Base-by-base conservation (phyloP, 2,329 filamentous ascomycete species). In the Botrytis hyacinthi region DNA sequence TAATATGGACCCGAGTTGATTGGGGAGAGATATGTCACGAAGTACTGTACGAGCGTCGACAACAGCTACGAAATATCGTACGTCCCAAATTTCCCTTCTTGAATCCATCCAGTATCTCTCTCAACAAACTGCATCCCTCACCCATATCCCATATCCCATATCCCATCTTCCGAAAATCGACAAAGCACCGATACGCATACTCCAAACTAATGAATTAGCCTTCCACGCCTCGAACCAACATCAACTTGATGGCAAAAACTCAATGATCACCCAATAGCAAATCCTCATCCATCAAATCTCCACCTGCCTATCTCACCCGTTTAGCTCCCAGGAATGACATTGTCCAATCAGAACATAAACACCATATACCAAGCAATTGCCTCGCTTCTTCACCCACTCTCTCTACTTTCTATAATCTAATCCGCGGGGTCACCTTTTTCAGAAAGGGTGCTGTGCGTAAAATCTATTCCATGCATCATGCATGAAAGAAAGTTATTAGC, bases 141-240 rank as follows among this genome's bases (percentile, higher is more conserved):
- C 32, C 3, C 35, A 40, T 40, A 16, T 35, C 32, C 32, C 32
- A 60, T 37, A n/a, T n/a, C n/a, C n/a, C n/a, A n/a, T 54, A 54
- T 54, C n/a, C 51, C 59, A 61, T 61, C 59, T 61, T 61, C 57
- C 35, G 20, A 32, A 61, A 61, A 61, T 61, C 59, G 59, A 61
- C 26, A 40, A 61, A 61, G 59, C 59, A 16, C 57, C 32, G 18
- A 35, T 3, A 37, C 6, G 59, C 22, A 61, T 40, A 4, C 40
- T 29, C 22, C 40, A 42, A 42, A 46, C 40, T 57, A 65, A 29
- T 22, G 16, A 65, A 46, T 32, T 35, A 46, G 16, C n/a, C 61
- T 32, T 35, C 62, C 18, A 26, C 62, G 62, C 40, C 40, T 9
- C 42, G 29, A 46, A 14, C 61, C 40, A 65, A 65, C 61, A 65